Evolutionary conservation across 139 green algal species (phyloP).

Genomic region (Picochlorum sp.): DNA sequence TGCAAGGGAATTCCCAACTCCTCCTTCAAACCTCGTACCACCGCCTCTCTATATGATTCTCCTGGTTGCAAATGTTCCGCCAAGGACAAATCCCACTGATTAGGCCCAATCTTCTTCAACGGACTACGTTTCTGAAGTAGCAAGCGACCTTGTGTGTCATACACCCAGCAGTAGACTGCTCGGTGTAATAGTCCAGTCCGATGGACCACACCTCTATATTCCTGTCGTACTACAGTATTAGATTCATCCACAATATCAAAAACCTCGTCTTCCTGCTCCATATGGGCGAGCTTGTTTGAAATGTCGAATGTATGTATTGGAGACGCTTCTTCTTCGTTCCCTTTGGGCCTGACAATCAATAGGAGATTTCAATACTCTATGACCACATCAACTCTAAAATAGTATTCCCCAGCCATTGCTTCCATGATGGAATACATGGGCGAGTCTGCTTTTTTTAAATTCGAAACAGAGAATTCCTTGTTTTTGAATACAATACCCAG

Average conservation of each 20-base stretch:
- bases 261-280: conserved; percentile 32
- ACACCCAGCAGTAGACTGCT: conserved; percentile 55
- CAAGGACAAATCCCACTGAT: conserved; percentile 58
- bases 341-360: too few relatives aligned
- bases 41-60: conserved; percentile 45
- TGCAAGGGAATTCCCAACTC: conserved; percentile 45
- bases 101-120: conserved; percentile 52
- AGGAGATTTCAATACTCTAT: too few relatives aligned
- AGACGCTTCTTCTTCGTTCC: too few relatives aligned
- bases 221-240: conserved; percentile 19
- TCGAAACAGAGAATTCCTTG: too few relatives aligned
- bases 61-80: conserved; percentile 60
- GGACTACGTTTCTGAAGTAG: conserved; percentile 47
- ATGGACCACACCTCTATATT: conserved; percentile 18
- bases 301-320: too few relatives aligned
- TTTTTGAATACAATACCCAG: too few relatives aligned
- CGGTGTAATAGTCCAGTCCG: conserved; percentile 42
- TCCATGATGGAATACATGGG: too few relatives aligned
- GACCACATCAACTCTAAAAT: too few relatives aligned
- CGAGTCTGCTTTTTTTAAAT: too few relatives aligned
- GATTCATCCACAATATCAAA: conserved; percentile 40
- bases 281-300: not conserved
- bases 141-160: conserved; percentile 34
- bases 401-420: too few relatives aligned
- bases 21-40: conserved; percentile 45